A percentile compares a stretch with the other conserved stretches of the same genome.
Conservation (phyloP, 805 yeast species). For the Kodamaea fukazawae region DNA sequence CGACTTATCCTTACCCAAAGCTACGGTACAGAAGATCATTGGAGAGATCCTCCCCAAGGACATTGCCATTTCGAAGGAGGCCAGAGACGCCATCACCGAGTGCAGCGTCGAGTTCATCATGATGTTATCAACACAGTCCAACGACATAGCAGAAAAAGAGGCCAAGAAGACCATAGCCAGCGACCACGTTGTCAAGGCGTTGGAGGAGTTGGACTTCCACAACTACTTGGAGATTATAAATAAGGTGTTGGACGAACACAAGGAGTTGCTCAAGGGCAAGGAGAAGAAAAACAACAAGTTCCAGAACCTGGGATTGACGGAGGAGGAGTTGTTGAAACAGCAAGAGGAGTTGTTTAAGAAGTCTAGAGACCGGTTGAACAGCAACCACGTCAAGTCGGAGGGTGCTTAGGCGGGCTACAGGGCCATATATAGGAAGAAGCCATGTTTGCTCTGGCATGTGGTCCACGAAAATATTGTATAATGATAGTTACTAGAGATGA, state of each 20-base stretch:
- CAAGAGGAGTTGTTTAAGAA: conserved; percentile 90
- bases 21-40: conserved; percentile 94
- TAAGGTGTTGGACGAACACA: conserved; percentile 79
- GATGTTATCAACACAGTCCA: conserved; percentile 89
- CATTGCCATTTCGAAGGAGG: conserved; percentile 84
- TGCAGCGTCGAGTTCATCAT: conserved; percentile 95
- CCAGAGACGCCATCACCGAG: conserved; percentile 91
- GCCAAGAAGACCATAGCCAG: conserved; percentile 95
- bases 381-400: conserved; percentile 17
- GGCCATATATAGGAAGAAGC: no score
- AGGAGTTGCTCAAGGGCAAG: conserved; percentile 81
- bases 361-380: conserved; percentile 63
- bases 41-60: conserved; percentile 89
- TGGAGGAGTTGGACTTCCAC: conserved; percentile 80
- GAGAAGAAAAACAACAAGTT: conserved; percentile 91
- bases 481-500: no score
- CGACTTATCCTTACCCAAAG: conserved; percentile 51
- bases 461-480: no score
- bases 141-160: conserved; percentile 95
- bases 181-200: conserved; percentile 90
- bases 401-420: not conserved
- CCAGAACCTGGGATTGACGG: conserved; percentile 87
- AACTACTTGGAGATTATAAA: conserved; percentile 82
- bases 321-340: conserved; percentile 86
- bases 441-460: no score